Percentiles rank a stretch among this genome's conserved stretches.
Conservation (phyloP, 805 yeast genomes). For the Scheffersomyces stipitis region DNA sequence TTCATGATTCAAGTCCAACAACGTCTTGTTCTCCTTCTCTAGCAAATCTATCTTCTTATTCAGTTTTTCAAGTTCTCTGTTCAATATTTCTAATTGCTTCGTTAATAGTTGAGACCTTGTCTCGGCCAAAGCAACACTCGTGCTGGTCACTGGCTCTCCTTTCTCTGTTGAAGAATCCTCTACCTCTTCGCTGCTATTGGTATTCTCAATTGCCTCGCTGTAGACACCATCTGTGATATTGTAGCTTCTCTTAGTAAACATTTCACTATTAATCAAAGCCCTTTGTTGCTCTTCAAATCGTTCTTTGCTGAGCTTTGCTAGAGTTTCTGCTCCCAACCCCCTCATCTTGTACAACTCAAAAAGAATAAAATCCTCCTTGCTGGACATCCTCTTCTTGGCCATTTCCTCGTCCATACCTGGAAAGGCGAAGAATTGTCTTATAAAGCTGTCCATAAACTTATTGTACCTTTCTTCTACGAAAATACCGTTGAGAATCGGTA, state of each 20-base stretch:
- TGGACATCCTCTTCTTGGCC: background rate
- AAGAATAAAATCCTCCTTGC: conserved; percentile 16
- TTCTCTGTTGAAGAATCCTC: conserved; percentile 1
- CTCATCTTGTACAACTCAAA: conserved; percentile 21
- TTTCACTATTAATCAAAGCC: conserved; percentile 3
- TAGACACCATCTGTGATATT: background rate
- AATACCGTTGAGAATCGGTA: conserved; percentile 27
- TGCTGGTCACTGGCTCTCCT: background rate
- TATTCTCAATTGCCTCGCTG: background rate
- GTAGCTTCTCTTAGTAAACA: conserved; percentile 4
- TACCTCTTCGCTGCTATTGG: conserved; percentile 1
- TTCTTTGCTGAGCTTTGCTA: conserved; percentile 20
- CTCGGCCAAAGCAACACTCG: background rate
- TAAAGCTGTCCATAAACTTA: conserved; percentile 15
- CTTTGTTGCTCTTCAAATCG: conserved; percentile 14
- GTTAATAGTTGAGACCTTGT: background rate
- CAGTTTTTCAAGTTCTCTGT: conserved; percentile 21
- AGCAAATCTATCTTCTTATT: conserved; percentile 21
- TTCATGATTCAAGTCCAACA: conserved; percentile 32
- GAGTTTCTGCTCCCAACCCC: conserved; percentile 21
- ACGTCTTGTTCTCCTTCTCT: conserved; percentile 25
- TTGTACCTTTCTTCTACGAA: conserved; percentile 21
- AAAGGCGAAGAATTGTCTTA: background rate
- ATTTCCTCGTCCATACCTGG: conserved; percentile 2
- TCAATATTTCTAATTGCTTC: conserved; percentile 15